Conservation (phyloP, 257 asterid genomes). For the Salvia rosmarinus region DNA sequence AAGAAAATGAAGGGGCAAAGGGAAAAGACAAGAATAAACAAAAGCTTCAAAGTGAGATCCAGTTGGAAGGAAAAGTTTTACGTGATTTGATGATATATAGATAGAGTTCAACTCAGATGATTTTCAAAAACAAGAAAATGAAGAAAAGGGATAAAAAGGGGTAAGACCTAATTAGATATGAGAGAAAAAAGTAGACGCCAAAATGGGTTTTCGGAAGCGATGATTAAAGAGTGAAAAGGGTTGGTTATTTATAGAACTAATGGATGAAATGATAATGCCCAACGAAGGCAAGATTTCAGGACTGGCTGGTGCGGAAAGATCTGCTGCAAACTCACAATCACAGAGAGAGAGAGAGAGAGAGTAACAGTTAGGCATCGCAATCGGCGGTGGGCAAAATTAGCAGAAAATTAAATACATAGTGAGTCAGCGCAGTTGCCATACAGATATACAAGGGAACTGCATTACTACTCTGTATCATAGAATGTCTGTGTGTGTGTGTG, state of each 20-base stretch:
- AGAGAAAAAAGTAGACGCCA: conserved; percentile 5
- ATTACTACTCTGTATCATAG: conserved; percentile 27
- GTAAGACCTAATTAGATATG: no score
- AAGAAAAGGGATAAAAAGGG: background rate
- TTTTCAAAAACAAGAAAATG: conserved; percentile 4
- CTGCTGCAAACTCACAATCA: conserved; percentile 10
- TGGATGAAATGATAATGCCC: conserved; percentile 26
- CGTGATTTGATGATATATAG: background rate
- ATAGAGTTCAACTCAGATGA: background rate
- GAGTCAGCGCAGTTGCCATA: conserved; percentile 35
- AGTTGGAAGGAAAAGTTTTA: conserved; percentile 3
- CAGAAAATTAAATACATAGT: conserved; percentile 42
- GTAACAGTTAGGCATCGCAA: conserved; percentile 63
- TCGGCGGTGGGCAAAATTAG: conserved; percentile 44
- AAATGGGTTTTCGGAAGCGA: conserved; percentile 2
- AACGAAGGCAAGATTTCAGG: conserved; percentile 44
- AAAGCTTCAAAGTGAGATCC: conserved; percentile 34
- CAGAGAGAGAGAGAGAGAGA: conserved; percentile 31
- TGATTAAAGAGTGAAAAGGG: conserved; percentile 25
- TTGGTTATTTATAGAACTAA: conserved; percentile 44
- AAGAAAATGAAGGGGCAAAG: conserved; percentile 1
- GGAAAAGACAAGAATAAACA: conserved; percentile 14
- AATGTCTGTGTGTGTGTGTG: conserved; percentile 23
- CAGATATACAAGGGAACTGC: conserved; percentile 20
- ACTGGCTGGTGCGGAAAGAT: conserved; percentile 32